A percentile compares a stretch with the other conserved stretches of the same genome.
Conservation (phyloP, 345 rosid species). For the Populus euphratica region DNA sequence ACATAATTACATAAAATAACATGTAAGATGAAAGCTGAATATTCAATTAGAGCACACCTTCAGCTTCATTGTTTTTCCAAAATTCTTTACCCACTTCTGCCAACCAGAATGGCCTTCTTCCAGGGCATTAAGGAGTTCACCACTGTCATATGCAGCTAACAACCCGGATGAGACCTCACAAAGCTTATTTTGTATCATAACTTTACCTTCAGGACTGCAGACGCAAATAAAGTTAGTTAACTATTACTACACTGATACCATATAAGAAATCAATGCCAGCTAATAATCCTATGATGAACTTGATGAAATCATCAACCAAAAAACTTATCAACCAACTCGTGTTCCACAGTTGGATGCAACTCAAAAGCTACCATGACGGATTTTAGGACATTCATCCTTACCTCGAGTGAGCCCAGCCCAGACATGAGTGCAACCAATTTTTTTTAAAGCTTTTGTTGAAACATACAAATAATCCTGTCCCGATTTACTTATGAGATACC, state of each 20-base stretch:
- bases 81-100: slow-evolving; percentile 91
- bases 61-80: slow-evolving; percentile 73
- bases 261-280: not conserved
- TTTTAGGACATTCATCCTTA: not conserved
- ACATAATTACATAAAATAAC: not conserved
- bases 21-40: not conserved
- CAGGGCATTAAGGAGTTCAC: slow-evolving; percentile 62
- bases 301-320: not conserved
- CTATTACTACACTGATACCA: not conserved
- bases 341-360: not conserved
- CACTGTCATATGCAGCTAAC: slow-evolving; percentile 78
- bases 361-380: not conserved
- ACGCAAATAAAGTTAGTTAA: not conserved
- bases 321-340: not conserved
- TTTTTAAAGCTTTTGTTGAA: not conserved
- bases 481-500: not conserved
- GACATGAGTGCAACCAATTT: too few relatives aligned
- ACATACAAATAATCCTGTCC: not conserved
- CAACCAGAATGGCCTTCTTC: slow-evolving; percentile 77
- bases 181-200: slow-evolving; percentile 63
- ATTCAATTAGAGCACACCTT: slow-evolving; percentile 45
- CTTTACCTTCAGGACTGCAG: slow-evolving; percentile 67
- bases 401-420: not conserved
- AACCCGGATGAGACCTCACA: slow-evolving; percentile 64
- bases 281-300: not conserved